Evolutionary conservation across 805 yeast species (phyloP).

Genomic region (Clavispora vitiphila): DNA sequence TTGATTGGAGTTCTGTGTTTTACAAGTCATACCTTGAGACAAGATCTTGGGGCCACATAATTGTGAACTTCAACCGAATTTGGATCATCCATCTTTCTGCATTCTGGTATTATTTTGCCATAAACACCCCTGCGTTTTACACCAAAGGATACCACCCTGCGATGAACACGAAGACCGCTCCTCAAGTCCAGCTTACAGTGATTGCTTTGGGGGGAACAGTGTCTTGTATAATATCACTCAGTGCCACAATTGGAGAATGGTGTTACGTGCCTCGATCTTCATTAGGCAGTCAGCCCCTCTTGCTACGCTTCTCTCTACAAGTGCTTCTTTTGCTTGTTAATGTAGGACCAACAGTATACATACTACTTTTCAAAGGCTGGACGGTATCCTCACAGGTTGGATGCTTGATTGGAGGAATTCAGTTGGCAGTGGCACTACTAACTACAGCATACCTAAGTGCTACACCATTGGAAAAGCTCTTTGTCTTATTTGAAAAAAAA

Average conservation of each 20-base stretch:
- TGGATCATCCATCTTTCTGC: constrained; percentile 49
- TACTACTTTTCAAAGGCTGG: constrained; percentile 21
- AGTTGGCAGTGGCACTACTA: constrained; percentile 24
- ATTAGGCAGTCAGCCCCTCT: constrained; percentile 17
- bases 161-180: constrained; percentile 40
- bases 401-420: constrained; percentile 18
- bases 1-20: constrained; percentile 40
- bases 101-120: constrained; percentile 50
- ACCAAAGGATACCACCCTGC: constrained; percentile 38
- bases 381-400: constrained; percentile 23
- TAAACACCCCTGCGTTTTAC: constrained; percentile 47
- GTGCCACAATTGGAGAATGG: constrained; percentile 22
- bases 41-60: constrained; percentile 46
- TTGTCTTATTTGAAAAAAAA: constrained; percentile 7
- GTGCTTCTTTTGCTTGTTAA: constrained; percentile 17
- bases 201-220: constrained; percentile 44
- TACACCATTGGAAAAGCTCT: constrained; percentile 21
- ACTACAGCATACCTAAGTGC: constrained; percentile 27
- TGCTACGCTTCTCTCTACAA: constrained; percentile 12
- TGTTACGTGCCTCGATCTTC: constrained; percentile 23
- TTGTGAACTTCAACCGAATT: constrained; percentile 46
- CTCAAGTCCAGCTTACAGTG: constrained; percentile 39
- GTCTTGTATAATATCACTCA: constrained; percentile 27
- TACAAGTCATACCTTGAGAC: constrained; percentile 44
- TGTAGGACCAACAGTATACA: constrained; percentile 25